Evolutionary conservation across 2,329 filamentous ascomycete genomes (phyloP), one percentile per base, ranked within the genome.

Genomic region (Mollisiaceae sp.): DNA sequence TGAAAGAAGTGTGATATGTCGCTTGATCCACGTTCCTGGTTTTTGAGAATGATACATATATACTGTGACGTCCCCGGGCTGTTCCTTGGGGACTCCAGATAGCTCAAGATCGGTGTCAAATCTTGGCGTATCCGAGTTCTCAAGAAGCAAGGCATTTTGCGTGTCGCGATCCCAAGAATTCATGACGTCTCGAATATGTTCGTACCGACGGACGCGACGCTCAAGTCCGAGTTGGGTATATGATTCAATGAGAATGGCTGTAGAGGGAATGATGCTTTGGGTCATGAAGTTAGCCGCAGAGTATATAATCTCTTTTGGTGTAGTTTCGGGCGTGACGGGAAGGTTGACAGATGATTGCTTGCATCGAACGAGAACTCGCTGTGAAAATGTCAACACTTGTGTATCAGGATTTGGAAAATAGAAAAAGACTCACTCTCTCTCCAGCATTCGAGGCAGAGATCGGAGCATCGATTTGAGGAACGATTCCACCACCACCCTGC

Each of bases 141-240:
- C 79, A 24, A 97, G 83, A 20, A 91, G 79, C 15, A 98, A 82
- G 8, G 85, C 83, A 73, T 97, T 95, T 71, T 93, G 89, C 2
- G 84, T 82, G 76, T 97, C 93, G 52, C 85, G 83, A 67, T 97
- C 92, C 94, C 94, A 98, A 0, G 93, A 96, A 76, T 97, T 96
- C 84, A 97, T 86, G 24, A 97, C 86, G 73, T 97, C 92, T 66
- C 92, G 87, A 38, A 98, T 85, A 67, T 87, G 88, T 79, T 98
- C 94, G 75, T 97, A 97, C 45, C 88, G 89, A 47, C 94, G 90
- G 32, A 98, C 79, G 0, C 91, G 90, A 45, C 94, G 88, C 76
- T 96, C 91, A 1, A 98, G 82, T 36, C 92, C 92, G 0, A 95
- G 84, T 54, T 88, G 85, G 22, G 83, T 80, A 76, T 93, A 97